These are phyloP conservation scores for Amanita inopinata DNA, from an alignment of 768 basidiomycete genomes.

Conservation along the genomic window DNA sequence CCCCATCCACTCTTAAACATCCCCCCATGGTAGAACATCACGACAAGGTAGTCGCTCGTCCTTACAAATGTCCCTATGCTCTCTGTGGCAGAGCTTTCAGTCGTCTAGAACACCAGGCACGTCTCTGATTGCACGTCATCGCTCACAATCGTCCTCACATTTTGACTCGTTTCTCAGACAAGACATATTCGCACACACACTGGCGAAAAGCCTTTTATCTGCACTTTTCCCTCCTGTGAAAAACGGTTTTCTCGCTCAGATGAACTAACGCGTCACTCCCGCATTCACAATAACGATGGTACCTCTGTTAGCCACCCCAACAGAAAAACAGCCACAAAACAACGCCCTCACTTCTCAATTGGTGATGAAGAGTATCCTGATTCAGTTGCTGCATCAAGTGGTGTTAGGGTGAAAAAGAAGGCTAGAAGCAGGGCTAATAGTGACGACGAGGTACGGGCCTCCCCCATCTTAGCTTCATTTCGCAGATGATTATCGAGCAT, in stretches of 20 bases:
- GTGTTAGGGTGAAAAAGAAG: slow-evolving; percentile 57
- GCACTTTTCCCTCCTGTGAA: slow-evolving; percentile 89
- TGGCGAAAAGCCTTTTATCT: slow-evolving; percentile 94
- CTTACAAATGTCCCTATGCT: slow-evolving; percentile 93
- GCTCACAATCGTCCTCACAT: slow-evolving; percentile 4
- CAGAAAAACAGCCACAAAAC: slow-evolving; percentile 11
- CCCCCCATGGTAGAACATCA: slow-evolving; percentile 2
- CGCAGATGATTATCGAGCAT: slow-evolving; percentile 8
- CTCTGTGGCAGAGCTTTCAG: slow-evolving; percentile 95
- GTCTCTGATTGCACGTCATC: too few species aligned
- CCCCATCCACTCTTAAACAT: slow-evolving; percentile 8
- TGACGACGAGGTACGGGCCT: slow-evolving; percentile 67
- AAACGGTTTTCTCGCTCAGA: slow-evolving; percentile 98
- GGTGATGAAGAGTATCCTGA: slow-evolving; percentile 12
- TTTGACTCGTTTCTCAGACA: slow-evolving; percentile 46
- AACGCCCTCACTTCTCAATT: slow-evolving; percentile 13
- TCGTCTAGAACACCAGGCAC: slow-evolving; percentile 89
- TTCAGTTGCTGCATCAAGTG: slow-evolving; percentile 10
- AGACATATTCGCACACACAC: slow-evolving; percentile 98
- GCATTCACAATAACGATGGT: slow-evolving; percentile 77
- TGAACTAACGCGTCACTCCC: slow-evolving; percentile 91
- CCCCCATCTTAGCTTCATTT: slow-evolving; percentile 10
- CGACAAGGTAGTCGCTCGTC: slow-evolving; percentile 40
- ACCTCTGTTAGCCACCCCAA: slow-evolving; percentile 18
- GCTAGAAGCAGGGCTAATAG: slow-evolving; percentile 70